Evolutionary conservation across 164 flowering plant genomes (phyloP), one percentile per base, ranked within the genome.

Genomic region (Chloranthus sessilifolius): DNA sequence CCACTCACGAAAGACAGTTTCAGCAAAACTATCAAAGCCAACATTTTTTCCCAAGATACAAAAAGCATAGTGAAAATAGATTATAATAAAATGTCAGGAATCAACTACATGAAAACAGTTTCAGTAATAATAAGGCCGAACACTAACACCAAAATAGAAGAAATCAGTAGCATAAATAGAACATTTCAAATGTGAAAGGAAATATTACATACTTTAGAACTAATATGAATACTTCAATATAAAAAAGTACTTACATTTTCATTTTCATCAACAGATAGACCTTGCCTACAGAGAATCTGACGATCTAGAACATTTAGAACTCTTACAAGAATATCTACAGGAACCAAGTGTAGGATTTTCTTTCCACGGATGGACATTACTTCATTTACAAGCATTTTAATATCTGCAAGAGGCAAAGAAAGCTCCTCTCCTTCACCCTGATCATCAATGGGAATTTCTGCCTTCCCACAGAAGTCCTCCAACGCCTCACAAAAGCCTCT

Each of bases 271-370:
- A 92, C 49, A 0, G 95, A 86, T 45, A 89, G 54, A 44, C 96
- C 95, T 67, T 79, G 92, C 36, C 97, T 88, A 9, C 75, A 76
- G 64, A 77, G 99, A 68, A 92, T 83, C 56, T 92, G 96, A 59
- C 78, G 80, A 74, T 88, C 99, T 42, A 92, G 65, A 61, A 83
- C 77, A 54, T 52, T 78, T 40, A 92, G 64, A 24, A 80, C 61
- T 56, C 85, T 82, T 20, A 69, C 76, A 49, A 92, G 88, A 64
- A 50, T 60, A 55, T 82, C 90, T 54, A 74, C 82, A 58, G 97
- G 87, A 62, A 84, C 82, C 78, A 86, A 63, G 66, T 83, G 91
- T 7, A 92, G 79, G 53, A 77, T 52, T 33, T 71, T 79, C 63
- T 84, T 85, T 45, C 76, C 65, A 50, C 85, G 78, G 36, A 79